Percentiles rank a stretch among this genome's conserved stretches.
These are phyloP conservation scores for Colletotrichum zoysiae DNA, from an alignment of 2,329 filamentous ascomycete genomes.

Conservation along the genomic window DNA sequence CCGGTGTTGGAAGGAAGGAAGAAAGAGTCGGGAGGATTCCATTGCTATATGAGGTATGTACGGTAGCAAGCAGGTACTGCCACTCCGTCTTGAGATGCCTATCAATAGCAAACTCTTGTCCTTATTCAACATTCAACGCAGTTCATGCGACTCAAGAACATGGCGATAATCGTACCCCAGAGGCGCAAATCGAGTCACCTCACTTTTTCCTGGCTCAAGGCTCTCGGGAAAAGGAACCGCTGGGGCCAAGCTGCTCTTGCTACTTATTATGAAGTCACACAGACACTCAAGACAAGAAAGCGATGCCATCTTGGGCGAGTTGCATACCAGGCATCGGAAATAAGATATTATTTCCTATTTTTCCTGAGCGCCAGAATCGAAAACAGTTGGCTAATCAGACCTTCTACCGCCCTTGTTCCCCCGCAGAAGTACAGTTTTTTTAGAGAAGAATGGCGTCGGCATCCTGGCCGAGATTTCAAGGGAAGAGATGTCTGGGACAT, in stretches of 20 bases:
- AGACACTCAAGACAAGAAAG: not conserved
- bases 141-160: not conserved
- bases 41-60: not conserved
- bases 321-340: not conserved
- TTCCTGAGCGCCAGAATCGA: constrained; percentile 31
- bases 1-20: not conserved
- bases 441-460: no score
- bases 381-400: not conserved
- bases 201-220: not conserved
- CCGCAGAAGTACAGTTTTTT: no score
- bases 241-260: not conserved
- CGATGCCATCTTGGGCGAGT: not conserved
- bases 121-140: not conserved
- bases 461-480: no score
- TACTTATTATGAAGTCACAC: not conserved
- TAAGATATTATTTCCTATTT: constrained; percentile 19
- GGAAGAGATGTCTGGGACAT: no score
- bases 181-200: not conserved
- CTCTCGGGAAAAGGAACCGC: not conserved
- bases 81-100: not conserved
- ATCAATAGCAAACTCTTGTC: not conserved
- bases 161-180: not conserved
- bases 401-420: no score
- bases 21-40: not conserved
- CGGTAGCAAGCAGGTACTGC: not conserved